phyloP scores from a whole-genome alignment of 345 rosid species.

The Rhodamnia argentea region DNA sequence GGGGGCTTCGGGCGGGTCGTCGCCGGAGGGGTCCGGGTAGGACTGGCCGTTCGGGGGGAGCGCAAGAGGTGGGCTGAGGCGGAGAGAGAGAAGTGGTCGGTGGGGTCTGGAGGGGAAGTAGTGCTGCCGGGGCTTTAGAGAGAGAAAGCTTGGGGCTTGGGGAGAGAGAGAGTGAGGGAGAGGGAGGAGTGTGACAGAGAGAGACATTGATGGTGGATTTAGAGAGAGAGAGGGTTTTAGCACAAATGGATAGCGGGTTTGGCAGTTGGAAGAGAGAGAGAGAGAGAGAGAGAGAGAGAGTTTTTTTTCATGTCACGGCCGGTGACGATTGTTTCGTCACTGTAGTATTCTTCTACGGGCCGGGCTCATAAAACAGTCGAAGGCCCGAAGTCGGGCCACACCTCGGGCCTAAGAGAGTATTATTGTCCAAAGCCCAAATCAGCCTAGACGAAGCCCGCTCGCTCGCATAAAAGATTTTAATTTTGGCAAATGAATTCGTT shows the following conservation, averaged over 20 bases:
- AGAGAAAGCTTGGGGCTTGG: conserved; percentile 14
- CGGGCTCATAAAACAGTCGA: neutral
- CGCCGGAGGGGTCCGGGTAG: conserved; percentile 54
- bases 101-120: conserved; percentile 6
- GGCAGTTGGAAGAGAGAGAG: neutral
- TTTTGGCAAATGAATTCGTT: neutral
- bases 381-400: neutral
- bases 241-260: conserved; percentile 1
- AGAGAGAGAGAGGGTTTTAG: neutral
- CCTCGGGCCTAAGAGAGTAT: neutral
- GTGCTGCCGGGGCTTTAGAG: conserved; percentile 9
- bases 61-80: conserved; percentile 13
- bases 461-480: neutral
- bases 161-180: conserved; percentile 19
- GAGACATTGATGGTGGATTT: neutral
- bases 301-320: neutral
- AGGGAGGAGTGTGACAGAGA: neutral
- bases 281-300: neutral
- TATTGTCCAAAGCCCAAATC: neutral
- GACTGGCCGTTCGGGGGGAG: conserved; percentile 39
- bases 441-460: neutral
- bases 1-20: conserved; percentile 88
- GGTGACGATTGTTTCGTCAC: neutral
- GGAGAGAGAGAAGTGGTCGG: conserved; percentile 11
- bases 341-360: neutral